phyloP scores from a whole-genome alignment of 768 basidiomycete genomes.

The Lentinus brumalis region DNA sequence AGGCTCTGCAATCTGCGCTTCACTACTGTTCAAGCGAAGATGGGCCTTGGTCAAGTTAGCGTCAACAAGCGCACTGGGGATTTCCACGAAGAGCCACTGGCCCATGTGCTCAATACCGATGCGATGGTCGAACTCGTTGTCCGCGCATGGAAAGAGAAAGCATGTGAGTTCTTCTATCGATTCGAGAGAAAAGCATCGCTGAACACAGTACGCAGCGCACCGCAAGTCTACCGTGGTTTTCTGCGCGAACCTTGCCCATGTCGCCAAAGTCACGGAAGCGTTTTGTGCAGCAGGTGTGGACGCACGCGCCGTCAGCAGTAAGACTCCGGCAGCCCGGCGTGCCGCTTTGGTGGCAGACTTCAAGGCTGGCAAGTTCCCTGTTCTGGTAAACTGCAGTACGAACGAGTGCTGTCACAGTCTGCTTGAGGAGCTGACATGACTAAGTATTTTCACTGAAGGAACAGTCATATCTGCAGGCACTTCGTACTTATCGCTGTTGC shows the following conservation, averaged over 20 bases:
- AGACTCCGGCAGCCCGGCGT: constrained; percentile 66
- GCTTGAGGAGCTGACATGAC: neutral
- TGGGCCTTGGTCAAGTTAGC: constrained; percentile 68
- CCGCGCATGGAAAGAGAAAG: constrained; percentile 82
- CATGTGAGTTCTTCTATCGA: constrained; percentile 50
- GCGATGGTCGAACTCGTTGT: constrained; percentile 78
- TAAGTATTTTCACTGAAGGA: constrained; percentile 90
- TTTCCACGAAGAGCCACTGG: constrained; percentile 75
- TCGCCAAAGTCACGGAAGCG: constrained; percentile 65
- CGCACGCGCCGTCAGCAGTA: constrained; percentile 76
- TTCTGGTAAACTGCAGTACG: constrained; percentile 86
- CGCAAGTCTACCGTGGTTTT: constrained; percentile 93
- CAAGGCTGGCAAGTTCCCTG: constrained; percentile 72
- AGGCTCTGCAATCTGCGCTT: constrained; percentile 88
- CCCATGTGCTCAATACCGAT: constrained; percentile 78
- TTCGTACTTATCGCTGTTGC: neutral
- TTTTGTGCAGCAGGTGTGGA: constrained; percentile 81
- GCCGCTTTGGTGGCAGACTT: constrained; percentile 67
- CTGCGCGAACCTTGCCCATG: constrained; percentile 83
- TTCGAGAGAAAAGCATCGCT: neutral
- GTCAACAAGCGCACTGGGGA: constrained; percentile 74
- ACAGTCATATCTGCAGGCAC: constrained; percentile 43
- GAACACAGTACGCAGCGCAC: constrained; percentile 36
- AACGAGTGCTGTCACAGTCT: neutral
- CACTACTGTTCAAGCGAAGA: constrained; percentile 74